These are phyloP conservation scores for Lactifluus echinatus DNA, from an alignment of 768 basidiomycete genomes.

Conservation along the genomic window DNA sequence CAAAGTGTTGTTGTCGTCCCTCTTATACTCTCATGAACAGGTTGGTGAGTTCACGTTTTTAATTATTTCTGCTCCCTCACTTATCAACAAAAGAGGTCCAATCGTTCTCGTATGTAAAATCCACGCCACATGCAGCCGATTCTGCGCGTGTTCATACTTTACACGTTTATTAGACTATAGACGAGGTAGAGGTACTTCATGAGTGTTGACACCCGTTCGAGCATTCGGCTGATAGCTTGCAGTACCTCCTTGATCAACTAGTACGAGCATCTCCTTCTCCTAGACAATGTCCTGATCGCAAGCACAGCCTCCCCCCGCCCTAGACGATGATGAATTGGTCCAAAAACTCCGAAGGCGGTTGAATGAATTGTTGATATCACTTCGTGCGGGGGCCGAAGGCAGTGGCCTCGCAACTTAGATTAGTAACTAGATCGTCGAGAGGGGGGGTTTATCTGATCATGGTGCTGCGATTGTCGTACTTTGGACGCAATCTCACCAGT, in stretches of 20 bases:
- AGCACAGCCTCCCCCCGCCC: conserved; percentile 20
- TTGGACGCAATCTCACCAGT: too few relatives aligned
- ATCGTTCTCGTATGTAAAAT: conserved; percentile 16
- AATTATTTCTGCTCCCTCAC: background rate
- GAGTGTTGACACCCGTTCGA: too few relatives aligned
- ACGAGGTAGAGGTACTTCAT: conserved; percentile 22
- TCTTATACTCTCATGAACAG: conserved; percentile 6
- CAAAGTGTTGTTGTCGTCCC: too few relatives aligned
- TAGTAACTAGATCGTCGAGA: background rate
- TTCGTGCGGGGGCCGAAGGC: conserved; percentile 22
- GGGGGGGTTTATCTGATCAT: background rate
- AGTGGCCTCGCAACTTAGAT: background rate
- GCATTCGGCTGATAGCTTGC: background rate
- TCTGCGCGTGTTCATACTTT: background rate
- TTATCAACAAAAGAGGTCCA: conserved; percentile 14
- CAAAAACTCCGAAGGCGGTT: conserved; percentile 20
- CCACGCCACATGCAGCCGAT: background rate
- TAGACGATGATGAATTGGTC: conserved; percentile 21
- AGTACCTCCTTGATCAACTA: conserved; percentile 25
- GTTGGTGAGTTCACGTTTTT: background rate
- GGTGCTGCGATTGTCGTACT: too few relatives aligned
- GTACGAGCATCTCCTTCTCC: conserved; percentile 1
- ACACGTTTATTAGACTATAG: conserved; percentile 19
- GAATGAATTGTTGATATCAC: conserved; percentile 17
- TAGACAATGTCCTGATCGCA: background rate